phyloP scores from a whole-genome alignment of 169 alveolate genomes.

The Plasmodium cynomolgi region DNA sequence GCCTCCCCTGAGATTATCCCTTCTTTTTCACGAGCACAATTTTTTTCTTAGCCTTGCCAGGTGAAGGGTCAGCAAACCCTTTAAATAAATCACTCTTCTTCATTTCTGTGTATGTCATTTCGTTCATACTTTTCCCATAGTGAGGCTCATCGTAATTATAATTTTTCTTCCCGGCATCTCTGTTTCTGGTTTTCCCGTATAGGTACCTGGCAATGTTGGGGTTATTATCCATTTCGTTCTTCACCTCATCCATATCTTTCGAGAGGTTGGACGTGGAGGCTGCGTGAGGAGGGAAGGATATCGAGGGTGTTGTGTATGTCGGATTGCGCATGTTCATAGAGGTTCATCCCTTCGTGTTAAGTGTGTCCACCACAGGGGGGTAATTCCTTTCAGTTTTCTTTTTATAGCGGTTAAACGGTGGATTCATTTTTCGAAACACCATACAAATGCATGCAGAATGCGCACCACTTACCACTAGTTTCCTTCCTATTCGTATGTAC shows the following conservation, averaged over 20 bases:
- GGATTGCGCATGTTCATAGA: neutral
- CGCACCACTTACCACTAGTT: slow-evolving; percentile 15
- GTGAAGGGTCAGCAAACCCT: slow-evolving; percentile 24
- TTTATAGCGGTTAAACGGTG: neutral
- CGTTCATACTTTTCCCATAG: slow-evolving; percentile 47
- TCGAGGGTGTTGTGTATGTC: neutral
- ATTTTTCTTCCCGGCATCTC: neutral
- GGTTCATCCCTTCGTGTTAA: neutral
- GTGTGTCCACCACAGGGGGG: neutral
- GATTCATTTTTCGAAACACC: neutral
- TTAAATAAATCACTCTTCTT: slow-evolving; percentile 41
- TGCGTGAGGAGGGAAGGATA: neutral
- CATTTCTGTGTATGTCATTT: slow-evolving; percentile 32
- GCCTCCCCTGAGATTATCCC: neutral
- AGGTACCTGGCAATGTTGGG: slow-evolving; percentile 47
- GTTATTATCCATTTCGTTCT: neutral
- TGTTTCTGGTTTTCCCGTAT: slow-evolving; percentile 13
- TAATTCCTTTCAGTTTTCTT: neutral
- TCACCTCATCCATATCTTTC: neutral
- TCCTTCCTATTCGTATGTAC: slow-evolving; percentile 22
- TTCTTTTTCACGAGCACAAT: slow-evolving; percentile 10
- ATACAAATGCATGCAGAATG: neutral
- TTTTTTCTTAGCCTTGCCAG: slow-evolving; percentile 29
- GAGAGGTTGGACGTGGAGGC: neutral
- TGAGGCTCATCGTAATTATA: slow-evolving; percentile 47